Evolutionary conservation across 108 stramenopile species (phyloP).

Genomic region (Schizochytrium sp.): DNA sequence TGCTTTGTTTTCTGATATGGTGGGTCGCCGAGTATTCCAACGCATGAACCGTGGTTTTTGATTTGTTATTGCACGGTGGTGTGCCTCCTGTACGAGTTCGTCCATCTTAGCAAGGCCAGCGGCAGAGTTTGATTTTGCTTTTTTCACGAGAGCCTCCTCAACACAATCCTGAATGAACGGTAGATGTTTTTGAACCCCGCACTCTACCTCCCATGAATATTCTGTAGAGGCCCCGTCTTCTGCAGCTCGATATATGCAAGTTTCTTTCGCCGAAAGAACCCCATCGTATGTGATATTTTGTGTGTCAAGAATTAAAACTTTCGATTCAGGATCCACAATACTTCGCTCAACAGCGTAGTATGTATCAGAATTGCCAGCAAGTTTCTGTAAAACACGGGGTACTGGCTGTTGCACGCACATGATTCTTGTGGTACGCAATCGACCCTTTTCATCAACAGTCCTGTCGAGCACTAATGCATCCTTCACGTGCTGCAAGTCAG

Average conservation of each 20-base stretch:
- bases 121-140: slow-evolving; percentile 35
- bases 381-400: background rate
- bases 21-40: background rate
- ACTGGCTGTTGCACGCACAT: slow-evolving; percentile 49
- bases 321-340: slow-evolving; percentile 26
- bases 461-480: slow-evolving; percentile 37
- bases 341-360: slow-evolving; percentile 52
- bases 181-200: background rate
- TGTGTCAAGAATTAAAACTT: background rate
- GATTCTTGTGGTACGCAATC: background rate
- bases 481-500: slow-evolving; percentile 27
- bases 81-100: slow-evolving; percentile 8
- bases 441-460: background rate
- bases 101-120: slow-evolving; percentile 58
- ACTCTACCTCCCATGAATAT: slow-evolving; percentile 22
- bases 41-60: background rate
- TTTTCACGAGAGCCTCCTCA: slow-evolving; percentile 52
- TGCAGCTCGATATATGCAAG: slow-evolving; percentile 8
- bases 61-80: no score
- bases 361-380: slow-evolving; percentile 21
- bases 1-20: background rate
- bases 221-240: background rate
- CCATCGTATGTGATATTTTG: slow-evolving; percentile 4
- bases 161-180: slow-evolving; percentile 34
- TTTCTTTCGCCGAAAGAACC: background rate